phyloP scores from a whole-genome alignment of 768 basidiomycete genomes.

The Tephrocybe rancida region DNA sequence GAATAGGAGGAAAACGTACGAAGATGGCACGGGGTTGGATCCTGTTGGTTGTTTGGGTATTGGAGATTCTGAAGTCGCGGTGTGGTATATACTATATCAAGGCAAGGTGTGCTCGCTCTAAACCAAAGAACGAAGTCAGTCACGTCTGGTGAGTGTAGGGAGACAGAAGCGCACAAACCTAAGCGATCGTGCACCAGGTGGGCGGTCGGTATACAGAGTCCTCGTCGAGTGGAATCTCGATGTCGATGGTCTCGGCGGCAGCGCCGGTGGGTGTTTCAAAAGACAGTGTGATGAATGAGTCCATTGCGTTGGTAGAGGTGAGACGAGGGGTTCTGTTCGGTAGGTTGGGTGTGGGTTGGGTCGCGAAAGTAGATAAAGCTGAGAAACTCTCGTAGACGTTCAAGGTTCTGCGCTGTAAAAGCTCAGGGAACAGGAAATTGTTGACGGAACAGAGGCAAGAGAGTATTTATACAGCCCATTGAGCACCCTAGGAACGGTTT shows the following conservation, averaged over 20 bases:
- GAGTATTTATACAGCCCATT: too few species aligned
- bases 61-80: neutral
- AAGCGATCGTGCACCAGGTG: constrained; percentile 24
- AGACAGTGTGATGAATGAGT: constrained; percentile 9
- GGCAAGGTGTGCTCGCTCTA: neutral
- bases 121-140: neutral
- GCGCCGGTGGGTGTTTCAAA: constrained; percentile 1
- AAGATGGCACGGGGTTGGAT: neutral
- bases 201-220: constrained; percentile 18
- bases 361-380: too few species aligned
- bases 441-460: too few species aligned
- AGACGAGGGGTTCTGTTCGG: too few species aligned
- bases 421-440: too few species aligned
- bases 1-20: neutral
- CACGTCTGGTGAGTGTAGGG: constrained; percentile 2
- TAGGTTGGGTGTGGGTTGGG: too few species aligned
- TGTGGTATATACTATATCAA: too few species aligned
- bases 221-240: constrained; percentile 17
- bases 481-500: too few species aligned
- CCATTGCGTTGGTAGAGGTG: constrained; percentile 13
- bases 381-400: too few species aligned
- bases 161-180: constrained; percentile 17
- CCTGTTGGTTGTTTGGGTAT: neutral
- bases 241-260: constrained; percentile 2
- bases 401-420: too few species aligned